Percentiles rank a stretch among this genome's conserved stretches.
Conservation (phyloP, 495 filamentous ascomycete species). For the Talaromyces stipitatus region DNA sequence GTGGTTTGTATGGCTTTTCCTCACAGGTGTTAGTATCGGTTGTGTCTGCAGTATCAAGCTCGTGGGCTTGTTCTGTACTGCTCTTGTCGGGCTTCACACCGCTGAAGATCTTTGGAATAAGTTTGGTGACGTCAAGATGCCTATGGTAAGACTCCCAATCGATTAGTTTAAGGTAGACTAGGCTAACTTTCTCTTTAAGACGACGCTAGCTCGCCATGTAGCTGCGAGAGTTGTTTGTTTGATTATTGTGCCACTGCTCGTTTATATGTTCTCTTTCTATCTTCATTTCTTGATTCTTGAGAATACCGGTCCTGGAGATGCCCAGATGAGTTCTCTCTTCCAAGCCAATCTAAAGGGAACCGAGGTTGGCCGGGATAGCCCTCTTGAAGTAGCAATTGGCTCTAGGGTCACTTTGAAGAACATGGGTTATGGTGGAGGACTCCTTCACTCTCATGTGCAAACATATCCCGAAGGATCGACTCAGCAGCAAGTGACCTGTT, state of each 20-base stretch:
- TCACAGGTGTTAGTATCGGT: constrained; percentile 89
- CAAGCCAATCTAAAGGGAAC: constrained; percentile 92
- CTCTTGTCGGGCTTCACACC: constrained; percentile 90
- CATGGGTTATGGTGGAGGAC: constrained; percentile 96
- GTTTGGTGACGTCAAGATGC: constrained; percentile 90
- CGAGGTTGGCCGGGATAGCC: constrained; percentile 87
- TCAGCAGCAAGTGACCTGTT: constrained; percentile 97
- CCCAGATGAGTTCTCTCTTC: constrained; percentile 98
- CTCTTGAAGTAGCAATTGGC: constrained; percentile 81
- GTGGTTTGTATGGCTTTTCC: constrained; percentile 87
- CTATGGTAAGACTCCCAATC: constrained; percentile 47
- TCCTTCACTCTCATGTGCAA: constrained; percentile 96
- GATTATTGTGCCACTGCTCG: constrained; percentile 74
- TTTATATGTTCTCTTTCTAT: constrained; percentile 94
- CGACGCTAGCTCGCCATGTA: constrained; percentile 68
- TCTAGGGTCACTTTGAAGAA: constrained; percentile 94
- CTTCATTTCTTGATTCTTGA: constrained; percentile 88
- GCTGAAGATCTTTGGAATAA: constrained; percentile 97
- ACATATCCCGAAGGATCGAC: constrained; percentile 89
- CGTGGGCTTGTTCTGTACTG: constrained; percentile 91
- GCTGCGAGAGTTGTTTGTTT: constrained; percentile 75
- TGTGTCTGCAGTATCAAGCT: constrained; percentile 98
- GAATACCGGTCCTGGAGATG: constrained; percentile 93
- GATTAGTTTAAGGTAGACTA: too few species aligned
- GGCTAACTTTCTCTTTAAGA: constrained; percentile 23